Conservation (phyloP, 257 asterid genomes). For the Lithospermum erythrorhizon region DNA sequence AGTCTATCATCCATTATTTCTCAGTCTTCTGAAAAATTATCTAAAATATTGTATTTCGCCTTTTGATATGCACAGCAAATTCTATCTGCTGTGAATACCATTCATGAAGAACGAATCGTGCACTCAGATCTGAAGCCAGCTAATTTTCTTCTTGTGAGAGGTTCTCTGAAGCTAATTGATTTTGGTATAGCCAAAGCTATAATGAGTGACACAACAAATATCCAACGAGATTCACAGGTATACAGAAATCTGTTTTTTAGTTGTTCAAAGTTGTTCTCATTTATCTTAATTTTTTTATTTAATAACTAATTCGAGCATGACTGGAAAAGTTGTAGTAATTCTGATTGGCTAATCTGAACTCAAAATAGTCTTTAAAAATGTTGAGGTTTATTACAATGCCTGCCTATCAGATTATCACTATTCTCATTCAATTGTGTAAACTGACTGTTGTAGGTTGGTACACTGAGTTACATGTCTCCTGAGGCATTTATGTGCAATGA, state of each 20-base stretch:
- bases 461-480: slow-evolving; percentile 98
- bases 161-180: slow-evolving; percentile 92
- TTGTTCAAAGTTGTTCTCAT: neutral
- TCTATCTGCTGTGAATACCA: slow-evolving; percentile 86
- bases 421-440: neutral
- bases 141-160: slow-evolving; percentile 91
- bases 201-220: slow-evolving; percentile 93
- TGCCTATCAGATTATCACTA: neutral
- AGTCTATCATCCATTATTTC: neutral
- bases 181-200: slow-evolving; percentile 98
- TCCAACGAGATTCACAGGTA: slow-evolving; percentile 98
- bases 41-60: slow-evolving; percentile 10
- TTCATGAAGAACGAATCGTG: slow-evolving; percentile 96
- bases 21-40: neutral
- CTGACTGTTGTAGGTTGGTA: slow-evolving; percentile 63
- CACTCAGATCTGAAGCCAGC: slow-evolving; percentile 99
- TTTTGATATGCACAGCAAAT: slow-evolving; percentile 57
- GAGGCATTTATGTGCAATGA: slow-evolving; percentile 98
- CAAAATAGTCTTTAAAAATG: too few species aligned
- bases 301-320: too few species aligned
- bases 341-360: neutral
- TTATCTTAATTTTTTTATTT: neutral
- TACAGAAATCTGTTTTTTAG: slow-evolving; percentile 6
- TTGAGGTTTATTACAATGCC: neutral
- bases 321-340: neutral